phyloP scores from a whole-genome alignment of 176 grass and related monocot species.

The Puccinellia tenuiflora region DNA sequence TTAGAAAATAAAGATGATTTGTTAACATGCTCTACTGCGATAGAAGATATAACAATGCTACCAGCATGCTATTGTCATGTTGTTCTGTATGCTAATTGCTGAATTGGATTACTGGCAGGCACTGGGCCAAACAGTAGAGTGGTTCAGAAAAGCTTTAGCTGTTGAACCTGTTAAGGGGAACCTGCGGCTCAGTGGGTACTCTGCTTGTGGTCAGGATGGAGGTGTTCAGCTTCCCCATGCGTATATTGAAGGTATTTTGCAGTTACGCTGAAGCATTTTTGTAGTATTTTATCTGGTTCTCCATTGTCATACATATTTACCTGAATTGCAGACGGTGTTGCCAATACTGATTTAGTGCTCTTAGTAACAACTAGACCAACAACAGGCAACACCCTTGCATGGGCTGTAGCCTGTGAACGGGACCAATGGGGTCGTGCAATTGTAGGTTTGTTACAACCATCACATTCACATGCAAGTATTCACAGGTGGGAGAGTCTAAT shows the following conservation, averaged over 20 bases:
- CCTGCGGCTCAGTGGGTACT: constrained; percentile 94
- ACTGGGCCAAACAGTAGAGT: constrained; percentile 88
- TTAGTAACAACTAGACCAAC: constrained; percentile 98
- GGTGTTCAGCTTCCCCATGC: constrained; percentile 94
- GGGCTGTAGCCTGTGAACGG: constrained; percentile 97
- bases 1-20: background rate
- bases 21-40: background rate
- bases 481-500: background rate
- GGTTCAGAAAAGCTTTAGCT: constrained; percentile 96
- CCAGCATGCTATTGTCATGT: background rate
- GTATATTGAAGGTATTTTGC: constrained; percentile 76
- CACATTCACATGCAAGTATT: background rate
- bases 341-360: constrained; percentile 90
- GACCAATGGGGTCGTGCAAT: constrained; percentile 99
- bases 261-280: background rate
- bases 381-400: constrained; percentile 98
- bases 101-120: constrained; percentile 45
- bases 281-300: background rate
- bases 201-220: constrained; percentile 97
- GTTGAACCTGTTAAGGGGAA: constrained; percentile 99
- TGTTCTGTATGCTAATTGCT: constrained; percentile 25
- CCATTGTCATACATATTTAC: constrained; percentile 1
- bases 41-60: background rate
- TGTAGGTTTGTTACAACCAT: constrained; percentile 52
- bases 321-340: constrained; percentile 72